Base-by-base conservation (phyloP, 2,329 filamentous ascomycete genomes). In the Kalmusia sp. region DNA sequence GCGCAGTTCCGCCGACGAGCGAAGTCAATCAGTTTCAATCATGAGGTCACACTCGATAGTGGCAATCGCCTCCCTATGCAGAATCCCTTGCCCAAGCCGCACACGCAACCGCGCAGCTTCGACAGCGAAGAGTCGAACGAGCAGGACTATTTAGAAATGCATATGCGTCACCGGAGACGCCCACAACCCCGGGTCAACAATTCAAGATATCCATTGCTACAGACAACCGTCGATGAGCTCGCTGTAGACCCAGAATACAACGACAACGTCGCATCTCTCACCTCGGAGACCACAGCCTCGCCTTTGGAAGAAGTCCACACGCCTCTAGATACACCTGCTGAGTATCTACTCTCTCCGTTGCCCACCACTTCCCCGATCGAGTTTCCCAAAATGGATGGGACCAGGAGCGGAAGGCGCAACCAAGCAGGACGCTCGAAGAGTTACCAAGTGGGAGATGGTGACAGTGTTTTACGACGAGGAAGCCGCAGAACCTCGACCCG, bases 401-500 rank as follows among this genome's bases (percentile, higher is more conserved):
- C 3, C 5, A 25, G 35, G 12, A 41, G 6, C 15, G 24, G 46
- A 9, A 61, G 67, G 39, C 65, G 64, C 37, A 64, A 58, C 31
- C 64, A 57, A 6, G 67, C 68, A 15, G 58, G 66, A 24, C 64
- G 70, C 28, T 70, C 68, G 25, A 69, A 69, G 53, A 70, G 67
- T 57, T 70, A 65, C 48, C 64, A 71, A 35, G 57, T 70, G 11
- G 54, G 49, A 27, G 67, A 67, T 33, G 67, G 64, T 19, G 69
- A 71, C 21, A 67, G 65, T n/a, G 72, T 72, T 49, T 27, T 72
- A n/a, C 61, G 71, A n/a, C 63, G 68, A 45, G 57, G 62, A 15
- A 75, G 70, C 52, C 72, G 76, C 12, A 69, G 74, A 30, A 70
- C 68, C 21, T 82, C 80, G 12, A 76, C 76, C 24, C 78, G 81